Conservation (phyloP, 306 rosid genomes). For the Clitoria ternatea region DNA sequence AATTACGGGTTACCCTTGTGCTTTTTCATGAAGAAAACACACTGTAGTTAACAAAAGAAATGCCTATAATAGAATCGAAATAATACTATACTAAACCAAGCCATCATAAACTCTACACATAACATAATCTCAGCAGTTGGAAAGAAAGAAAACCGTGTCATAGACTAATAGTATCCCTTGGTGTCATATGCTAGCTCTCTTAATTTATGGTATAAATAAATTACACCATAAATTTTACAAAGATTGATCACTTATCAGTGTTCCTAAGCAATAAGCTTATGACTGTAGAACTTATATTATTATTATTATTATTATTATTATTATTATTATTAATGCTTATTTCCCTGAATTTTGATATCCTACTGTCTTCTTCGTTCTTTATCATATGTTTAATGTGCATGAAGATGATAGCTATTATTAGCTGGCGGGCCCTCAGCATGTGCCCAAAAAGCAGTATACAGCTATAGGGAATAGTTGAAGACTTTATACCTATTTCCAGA, state of each 20-base stretch:
- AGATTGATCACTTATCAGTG: background rate
- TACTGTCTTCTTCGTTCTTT: background rate
- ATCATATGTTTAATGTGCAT: background rate
- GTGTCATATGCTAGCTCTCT: too few species aligned
- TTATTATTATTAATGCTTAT: background rate
- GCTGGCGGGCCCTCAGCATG: background rate
- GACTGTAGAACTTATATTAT: background rate
- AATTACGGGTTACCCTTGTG: background rate
- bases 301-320: background rate
- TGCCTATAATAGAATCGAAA: background rate
- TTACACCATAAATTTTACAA: background rate
- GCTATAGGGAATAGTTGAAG: background rate
- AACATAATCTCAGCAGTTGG: background rate
- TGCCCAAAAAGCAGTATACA: background rate
- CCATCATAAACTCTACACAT: background rate
- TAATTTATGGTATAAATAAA: background rate
- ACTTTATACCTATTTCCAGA: background rate
- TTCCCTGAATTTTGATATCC: background rate
- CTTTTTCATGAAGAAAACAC: background rate
- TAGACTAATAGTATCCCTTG: background rate
- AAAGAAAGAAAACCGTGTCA: background rate
- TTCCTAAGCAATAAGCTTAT: slow-evolving; percentile 4
- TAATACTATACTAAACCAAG: background rate
- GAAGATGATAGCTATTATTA: background rate
- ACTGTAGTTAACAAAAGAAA: background rate